phyloP scores from a whole-genome alignment of 2,329 filamentous ascomycete species.

The Chrysosphaeria jannelii region DNA sequence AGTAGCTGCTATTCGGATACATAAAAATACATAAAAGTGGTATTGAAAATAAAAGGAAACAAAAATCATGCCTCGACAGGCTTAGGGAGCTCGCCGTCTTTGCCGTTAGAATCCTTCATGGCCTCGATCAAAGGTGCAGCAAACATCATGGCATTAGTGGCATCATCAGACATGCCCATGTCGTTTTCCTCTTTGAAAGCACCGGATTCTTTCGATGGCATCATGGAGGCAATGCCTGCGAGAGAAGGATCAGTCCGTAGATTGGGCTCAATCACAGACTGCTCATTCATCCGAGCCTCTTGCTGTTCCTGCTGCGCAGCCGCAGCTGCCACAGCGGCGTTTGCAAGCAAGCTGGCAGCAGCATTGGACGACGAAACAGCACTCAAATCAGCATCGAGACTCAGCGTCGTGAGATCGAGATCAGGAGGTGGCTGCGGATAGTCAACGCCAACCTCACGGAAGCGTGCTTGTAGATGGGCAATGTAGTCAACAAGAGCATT shows the following conservation, averaged over 20 bases:
- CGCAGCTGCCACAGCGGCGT: conserved; percentile 1
- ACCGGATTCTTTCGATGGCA: too few relatives aligned
- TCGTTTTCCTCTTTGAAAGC: too few relatives aligned
- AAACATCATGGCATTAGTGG: too few relatives aligned
- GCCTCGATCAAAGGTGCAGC: too few relatives aligned
- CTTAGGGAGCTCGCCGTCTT: too few relatives aligned
- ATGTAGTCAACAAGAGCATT: conserved; percentile 79
- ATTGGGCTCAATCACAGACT: too few relatives aligned
- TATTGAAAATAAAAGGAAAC: not conserved
- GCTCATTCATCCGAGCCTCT: too few relatives aligned
- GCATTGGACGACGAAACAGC: conserved; percentile 1
- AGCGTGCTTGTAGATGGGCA: conserved; percentile 58
- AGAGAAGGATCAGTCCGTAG: too few relatives aligned
- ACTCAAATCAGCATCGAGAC: not conserved
- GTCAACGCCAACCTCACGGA: conserved; percentile 60
- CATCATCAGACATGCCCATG: too few relatives aligned
- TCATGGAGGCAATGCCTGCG: too few relatives aligned
- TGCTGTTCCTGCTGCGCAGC: conserved; percentile 2
- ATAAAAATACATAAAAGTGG: not conserved
- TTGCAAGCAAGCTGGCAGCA: conserved; percentile 2
- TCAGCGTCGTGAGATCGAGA: conserved; percentile 26
- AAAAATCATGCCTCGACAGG: not conserved
- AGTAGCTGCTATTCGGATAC: too few relatives aligned
- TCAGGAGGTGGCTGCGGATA: conserved; percentile 59
- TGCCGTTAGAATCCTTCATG: too few relatives aligned